A percentile compares a stretch with the other conserved stretches of the same genome.
Conservation (phyloP, 192 early-diverging fungal genomes). For the Podochytrium sp. region DNA sequence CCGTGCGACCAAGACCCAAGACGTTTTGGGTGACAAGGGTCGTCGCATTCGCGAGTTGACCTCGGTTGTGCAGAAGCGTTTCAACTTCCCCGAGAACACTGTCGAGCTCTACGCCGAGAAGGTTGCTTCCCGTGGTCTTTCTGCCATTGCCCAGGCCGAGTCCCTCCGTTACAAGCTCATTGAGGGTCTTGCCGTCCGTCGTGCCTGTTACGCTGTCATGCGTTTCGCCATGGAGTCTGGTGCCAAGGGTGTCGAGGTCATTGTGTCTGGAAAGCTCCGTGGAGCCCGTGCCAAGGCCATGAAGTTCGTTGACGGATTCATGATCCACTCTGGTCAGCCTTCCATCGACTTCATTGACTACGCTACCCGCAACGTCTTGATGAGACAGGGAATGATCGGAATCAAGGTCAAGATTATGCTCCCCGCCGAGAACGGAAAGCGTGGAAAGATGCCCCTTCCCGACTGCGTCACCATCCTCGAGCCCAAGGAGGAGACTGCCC, state of each 20-base stretch:
- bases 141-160: conserved; percentile 98
- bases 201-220: conserved; percentile 98
- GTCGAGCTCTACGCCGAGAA: conserved; percentile 99
- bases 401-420: conserved; percentile 99
- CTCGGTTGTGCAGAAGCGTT: conserved; percentile 97
- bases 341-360: conserved; percentile 93
- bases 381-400: conserved; percentile 98
- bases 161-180: conserved; percentile 98
- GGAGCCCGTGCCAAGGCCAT: conserved; percentile 99
- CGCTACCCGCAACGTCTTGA: conserved; percentile 95
- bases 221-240: conserved; percentile 99
- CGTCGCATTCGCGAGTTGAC: conserved; percentile 98
- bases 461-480: conserved; percentile 92
- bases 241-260: conserved; percentile 99
- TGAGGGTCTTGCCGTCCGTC: conserved; percentile 93
- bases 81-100: conserved; percentile 98
- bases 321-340: conserved; percentile 99
- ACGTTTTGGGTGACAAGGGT: conserved; percentile 97
- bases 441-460: conserved; percentile 94
- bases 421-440: conserved; percentile 88
- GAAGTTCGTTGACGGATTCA: conserved; percentile 99
- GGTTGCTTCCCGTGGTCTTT: conserved; percentile 95
- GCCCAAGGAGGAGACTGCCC: conserved; percentile 78
- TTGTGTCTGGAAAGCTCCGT: conserved; percentile 99
- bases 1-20: conserved; percentile 97